Percentiles rank a stretch among this genome's conserved stretches.
These are phyloP conservation scores for Hymenoscyphus linearis DNA, from an alignment of 2,329 filamentous ascomycete species.

Conservation along the genomic window DNA sequence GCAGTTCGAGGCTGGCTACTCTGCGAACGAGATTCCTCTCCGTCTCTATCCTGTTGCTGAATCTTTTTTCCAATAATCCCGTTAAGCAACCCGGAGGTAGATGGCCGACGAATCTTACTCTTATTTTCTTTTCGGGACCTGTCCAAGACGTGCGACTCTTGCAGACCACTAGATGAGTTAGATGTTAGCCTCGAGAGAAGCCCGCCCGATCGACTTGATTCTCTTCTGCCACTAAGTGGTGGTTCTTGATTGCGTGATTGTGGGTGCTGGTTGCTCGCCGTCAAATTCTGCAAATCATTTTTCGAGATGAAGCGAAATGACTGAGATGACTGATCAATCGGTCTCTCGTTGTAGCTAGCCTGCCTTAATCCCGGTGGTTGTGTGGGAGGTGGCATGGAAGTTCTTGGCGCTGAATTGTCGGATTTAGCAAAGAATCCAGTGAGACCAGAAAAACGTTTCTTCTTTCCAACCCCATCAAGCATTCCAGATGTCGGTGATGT, in stretches of 20 bases:
- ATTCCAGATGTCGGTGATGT: conserved; percentile 20
- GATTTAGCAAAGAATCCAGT: conserved; percentile 25
- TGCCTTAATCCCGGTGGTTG: conserved; percentile 8
- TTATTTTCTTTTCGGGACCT: conserved; percentile 12
- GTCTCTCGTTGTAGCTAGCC: conserved; percentile 14
- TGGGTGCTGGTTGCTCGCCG: background rate
- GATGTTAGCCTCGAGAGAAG: conserved; percentile 13
- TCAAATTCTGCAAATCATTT: background rate
- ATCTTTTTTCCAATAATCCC: conserved; percentile 23
- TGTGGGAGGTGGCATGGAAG: background rate
- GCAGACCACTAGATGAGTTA: background rate
- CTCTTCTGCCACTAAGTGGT: background rate
- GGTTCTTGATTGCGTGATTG: background rate
- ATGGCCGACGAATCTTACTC: conserved; percentile 21
- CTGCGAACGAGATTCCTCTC: conserved; percentile 18
- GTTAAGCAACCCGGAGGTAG: conserved; percentile 24
- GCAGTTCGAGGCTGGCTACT: conserved; percentile 8
- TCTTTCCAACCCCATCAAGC: conserved; percentile 28
- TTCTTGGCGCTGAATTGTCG: conserved; percentile 5
- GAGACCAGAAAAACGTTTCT: conserved; percentile 42
- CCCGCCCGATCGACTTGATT: conserved; percentile 11
- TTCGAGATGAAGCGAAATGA: background rate
- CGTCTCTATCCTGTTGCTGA: conserved; percentile 19
- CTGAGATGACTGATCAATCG: conserved; percentile 13
- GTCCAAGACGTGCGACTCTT: background rate